Percentiles rank a stretch among this genome's conserved stretches.
These are phyloP conservation scores for Aquilaria sinensis DNA, from an alignment of 345 rosid species.

Conservation along the genomic window DNA sequence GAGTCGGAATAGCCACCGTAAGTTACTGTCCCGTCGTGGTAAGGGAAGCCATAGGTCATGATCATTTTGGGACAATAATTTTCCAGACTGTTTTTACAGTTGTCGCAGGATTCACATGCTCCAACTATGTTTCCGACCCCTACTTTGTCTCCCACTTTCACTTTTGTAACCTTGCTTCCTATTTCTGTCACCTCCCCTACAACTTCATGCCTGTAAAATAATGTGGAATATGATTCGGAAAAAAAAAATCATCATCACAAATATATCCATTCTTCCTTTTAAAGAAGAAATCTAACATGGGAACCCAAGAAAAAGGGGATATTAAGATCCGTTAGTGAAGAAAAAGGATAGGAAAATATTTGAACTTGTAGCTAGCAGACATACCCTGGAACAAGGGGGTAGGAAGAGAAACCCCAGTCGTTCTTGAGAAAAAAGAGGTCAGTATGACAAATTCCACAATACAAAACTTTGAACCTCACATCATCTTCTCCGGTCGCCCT, in stretches of 20 bases:
- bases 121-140: conserved; percentile 53
- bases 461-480: neutral
- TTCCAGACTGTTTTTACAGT: conserved; percentile 39
- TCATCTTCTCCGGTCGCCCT: neutral
- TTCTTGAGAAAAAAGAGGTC: conserved; percentile 38
- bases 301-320: no score
- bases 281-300: no score
- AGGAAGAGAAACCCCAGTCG: conserved; percentile 35
- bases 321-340: neutral
- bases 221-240: no score
- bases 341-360: neutral
- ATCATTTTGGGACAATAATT: conserved; percentile 43
- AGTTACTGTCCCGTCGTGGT: conserved; percentile 42
- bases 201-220: conserved; percentile 37
- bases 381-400: conserved; percentile 57
- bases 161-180: conserved; percentile 42
- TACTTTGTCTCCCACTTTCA: conserved; percentile 52
- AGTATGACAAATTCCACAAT: conserved; percentile 52
- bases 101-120: conserved; percentile 44
- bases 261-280: no score
- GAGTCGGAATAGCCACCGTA: conserved; percentile 57
- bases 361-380: neutral
- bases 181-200: conserved; percentile 49
- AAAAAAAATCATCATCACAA: no score
- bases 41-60: conserved; percentile 25